Evolutionary conservation across 352 stramenopile genomes (phyloP).

Genomic region (Pythium dissotocum): DNA sequence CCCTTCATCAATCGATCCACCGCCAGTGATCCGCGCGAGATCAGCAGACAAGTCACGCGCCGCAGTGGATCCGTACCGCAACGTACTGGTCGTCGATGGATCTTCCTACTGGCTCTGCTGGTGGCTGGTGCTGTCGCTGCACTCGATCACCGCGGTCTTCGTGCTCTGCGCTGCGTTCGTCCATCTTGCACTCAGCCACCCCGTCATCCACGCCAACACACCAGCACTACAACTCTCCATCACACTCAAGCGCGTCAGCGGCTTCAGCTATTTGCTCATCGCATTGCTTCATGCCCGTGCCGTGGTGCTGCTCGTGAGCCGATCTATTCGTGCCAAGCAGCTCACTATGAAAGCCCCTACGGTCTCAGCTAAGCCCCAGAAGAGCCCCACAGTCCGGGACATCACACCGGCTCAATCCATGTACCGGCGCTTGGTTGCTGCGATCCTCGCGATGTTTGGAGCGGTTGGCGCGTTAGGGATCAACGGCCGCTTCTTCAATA

Average conservation of each 20-base stretch:
- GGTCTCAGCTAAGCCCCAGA: neutral
- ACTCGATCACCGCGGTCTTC: constrained; percentile 3
- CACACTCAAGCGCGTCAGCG: constrained; percentile 1
- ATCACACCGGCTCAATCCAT: neutral
- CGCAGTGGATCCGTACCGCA: neutral
- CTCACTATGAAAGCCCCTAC: neutral
- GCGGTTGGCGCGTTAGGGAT: constrained; percentile 3
- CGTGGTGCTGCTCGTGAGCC: neutral
- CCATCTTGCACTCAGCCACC: constrained; percentile 2
- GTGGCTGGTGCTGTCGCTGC: constrained; percentile 3
- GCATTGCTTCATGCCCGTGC: neutral
- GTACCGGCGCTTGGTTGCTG: neutral
- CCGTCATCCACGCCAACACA: constrained; percentile 1
- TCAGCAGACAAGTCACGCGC: neutral
- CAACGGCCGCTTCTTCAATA: constrained; percentile 13
- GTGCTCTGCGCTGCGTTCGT: constrained; percentile 7
- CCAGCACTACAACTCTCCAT: neutral
- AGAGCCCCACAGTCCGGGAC: neutral
- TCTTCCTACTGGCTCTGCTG: constrained; percentile 4
- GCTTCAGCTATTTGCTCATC: constrained; percentile 8
- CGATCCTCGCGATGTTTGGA: neutral
- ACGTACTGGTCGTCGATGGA: neutral
- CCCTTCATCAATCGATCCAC: neutral
- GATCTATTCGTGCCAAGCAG: neutral
- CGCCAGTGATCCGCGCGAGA: neutral